Base-by-base conservation (phyloP, 2,329 filamentous ascomycete genomes). In the Exophiala phaeomuriformis region DNA sequence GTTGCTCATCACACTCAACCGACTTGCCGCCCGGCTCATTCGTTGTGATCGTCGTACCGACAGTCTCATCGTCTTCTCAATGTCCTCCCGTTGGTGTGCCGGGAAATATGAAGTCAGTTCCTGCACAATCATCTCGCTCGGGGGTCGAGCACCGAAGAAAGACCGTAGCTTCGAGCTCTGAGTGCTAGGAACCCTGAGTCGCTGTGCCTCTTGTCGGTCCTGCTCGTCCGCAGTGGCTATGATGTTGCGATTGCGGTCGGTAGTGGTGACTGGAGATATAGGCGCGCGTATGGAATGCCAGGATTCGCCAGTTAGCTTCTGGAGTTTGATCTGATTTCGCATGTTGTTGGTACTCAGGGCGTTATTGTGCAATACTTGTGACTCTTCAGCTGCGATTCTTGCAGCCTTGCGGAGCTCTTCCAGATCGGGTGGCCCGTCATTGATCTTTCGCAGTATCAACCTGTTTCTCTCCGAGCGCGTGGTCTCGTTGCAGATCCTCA, bases 41-140 rank as follows among this genome's bases (percentile, higher is more conserved):
- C 93, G 86, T 49, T 88, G 88, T 39, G 91, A 97, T 62, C 93
- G 82, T 62, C 91, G 82, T 69, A 96, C 86, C 0, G 91, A 96
- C 71, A 96, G 81, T 46, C 93, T 86, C 58, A 95, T 90, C 0
- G 93, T 97, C 63, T 90, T 86, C 69, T 97, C 93, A 67, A 98
- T 96, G 63, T 95, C 89, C 67, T 95, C 90, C 52, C 88, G 84
- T 47, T 90, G 84, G 64, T 97, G 91, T 65, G 95, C 90, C 0
- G 93, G 93, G 77, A 98, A 98, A 75, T 97, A 98, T 0, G 90
- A 95, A 1, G 89, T 93, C 55, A 98, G 76, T 67, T 98, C 93
- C 27, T 93, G 95, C 29, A 91, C 91, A 66, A 98, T 98, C 67
- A 98, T 81, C 74, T 98, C 93, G 72, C 91, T 97, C 1, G 93